A percentile compares a stretch with the other conserved stretches of the same genome.
These are phyloP conservation scores for Diplodia intermedia DNA, from an alignment of 2,329 filamentous ascomycete genomes.

Conservation along the genomic window DNA sequence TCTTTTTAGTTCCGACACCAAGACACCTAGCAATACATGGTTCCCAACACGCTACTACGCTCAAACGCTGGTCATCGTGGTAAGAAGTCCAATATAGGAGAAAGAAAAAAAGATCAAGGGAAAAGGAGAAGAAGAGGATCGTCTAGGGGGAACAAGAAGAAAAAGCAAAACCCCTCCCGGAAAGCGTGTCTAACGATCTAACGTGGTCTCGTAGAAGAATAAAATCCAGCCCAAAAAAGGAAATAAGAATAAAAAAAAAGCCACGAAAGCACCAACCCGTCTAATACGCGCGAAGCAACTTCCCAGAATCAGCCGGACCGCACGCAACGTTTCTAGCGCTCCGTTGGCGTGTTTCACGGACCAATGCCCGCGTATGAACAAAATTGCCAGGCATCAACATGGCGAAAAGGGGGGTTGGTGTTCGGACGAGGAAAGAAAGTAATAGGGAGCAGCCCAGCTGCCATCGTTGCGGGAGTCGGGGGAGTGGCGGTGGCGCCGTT, in stretches of 20 bases:
- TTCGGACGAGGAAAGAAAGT: neutral
- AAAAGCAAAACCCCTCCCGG: neutral
- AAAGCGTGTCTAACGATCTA: slow-evolving; percentile 12
- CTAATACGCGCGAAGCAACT: neutral
- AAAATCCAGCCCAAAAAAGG: neutral
- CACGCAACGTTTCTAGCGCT: neutral
- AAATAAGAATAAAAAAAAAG: neutral
- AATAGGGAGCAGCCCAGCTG: neutral
- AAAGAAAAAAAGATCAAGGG: neutral
- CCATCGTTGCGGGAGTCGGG: neutral
- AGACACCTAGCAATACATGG: slow-evolving; percentile 10
- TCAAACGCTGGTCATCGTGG: slow-evolving; percentile 12
- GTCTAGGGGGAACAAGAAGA: neutral
- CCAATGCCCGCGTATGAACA: neutral
- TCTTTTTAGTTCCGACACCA: slow-evolving; percentile 11
- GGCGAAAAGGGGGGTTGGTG: neutral
- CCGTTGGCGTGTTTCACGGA: neutral
- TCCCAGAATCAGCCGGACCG: neutral
- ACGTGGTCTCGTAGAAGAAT: slow-evolving; percentile 19
- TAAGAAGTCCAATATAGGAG: neutral
- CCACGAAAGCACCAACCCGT: neutral
- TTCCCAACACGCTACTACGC: slow-evolving; percentile 19
- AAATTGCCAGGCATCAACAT: neutral
- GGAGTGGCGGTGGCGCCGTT: neutral
- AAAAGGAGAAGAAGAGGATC: neutral